Evolutionary conservation across 2,329 filamentous ascomycete species (phyloP).

Genomic region (Ambrosiella xylebori): DNA sequence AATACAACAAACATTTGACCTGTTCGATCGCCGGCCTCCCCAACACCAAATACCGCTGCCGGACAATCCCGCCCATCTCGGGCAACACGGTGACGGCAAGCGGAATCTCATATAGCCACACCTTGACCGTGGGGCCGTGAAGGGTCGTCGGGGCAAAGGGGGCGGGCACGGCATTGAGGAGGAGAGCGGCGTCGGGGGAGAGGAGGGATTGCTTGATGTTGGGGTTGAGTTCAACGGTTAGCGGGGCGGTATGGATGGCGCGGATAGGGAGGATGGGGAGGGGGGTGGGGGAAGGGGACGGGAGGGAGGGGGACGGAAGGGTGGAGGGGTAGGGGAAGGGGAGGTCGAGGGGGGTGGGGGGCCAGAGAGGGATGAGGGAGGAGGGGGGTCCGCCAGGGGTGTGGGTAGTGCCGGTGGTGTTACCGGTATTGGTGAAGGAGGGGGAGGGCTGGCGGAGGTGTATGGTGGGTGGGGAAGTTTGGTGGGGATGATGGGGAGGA

Average conservation of each 20-base stretch:
- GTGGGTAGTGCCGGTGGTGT: background rate
- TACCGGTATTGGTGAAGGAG: background rate
- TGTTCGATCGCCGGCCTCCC: conserved; percentile 6
- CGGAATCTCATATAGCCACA: conserved; percentile 5
- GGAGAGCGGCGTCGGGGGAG: conserved; percentile 4
- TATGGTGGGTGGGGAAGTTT: background rate
- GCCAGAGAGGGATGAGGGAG: background rate
- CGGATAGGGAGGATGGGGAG: background rate
- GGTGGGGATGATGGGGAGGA: background rate
- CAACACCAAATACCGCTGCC: conserved; percentile 5
- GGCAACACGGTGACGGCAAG: conserved; percentile 6
- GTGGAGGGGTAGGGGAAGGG: background rate
- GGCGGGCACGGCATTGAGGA: background rate
- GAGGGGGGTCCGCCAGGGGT: background rate
- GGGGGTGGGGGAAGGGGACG: background rate
- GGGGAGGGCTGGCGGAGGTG: background rate
- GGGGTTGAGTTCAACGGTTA: conserved; percentile 8
- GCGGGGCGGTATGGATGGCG: background rate
- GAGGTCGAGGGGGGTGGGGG: background rate
- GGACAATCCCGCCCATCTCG: conserved; percentile 5
- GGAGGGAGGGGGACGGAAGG: background rate
- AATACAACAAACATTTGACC: conserved; percentile 7
- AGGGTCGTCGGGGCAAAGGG: conserved; percentile 4
- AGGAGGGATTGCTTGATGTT: conserved; percentile 5
- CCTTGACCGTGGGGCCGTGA: conserved; percentile 8